Conservation (phyloP, 1,284 basidiomycete species). For the Ceratobasidium sp. region DNA sequence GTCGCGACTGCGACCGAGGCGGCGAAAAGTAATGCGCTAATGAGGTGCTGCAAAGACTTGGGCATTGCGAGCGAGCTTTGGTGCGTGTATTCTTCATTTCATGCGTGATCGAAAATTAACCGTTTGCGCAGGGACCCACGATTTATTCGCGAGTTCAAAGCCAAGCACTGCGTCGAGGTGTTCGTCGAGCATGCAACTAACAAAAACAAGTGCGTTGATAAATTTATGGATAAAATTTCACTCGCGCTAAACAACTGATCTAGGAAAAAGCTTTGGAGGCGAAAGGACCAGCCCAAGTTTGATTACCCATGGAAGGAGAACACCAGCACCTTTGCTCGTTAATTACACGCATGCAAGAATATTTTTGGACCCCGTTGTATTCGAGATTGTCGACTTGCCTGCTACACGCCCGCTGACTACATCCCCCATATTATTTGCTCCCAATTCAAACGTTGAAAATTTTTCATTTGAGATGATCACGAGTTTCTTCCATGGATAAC, state of each 20-base stretch:
- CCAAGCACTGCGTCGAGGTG: slow-evolving; percentile 82
- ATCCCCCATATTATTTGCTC: neutral
- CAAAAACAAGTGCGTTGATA: slow-evolving; percentile 84
- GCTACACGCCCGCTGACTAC: neutral
- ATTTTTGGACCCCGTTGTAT: no score
- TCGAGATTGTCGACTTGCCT: neutral
- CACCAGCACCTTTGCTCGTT: no score
- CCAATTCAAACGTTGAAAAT: slow-evolving; percentile 10
- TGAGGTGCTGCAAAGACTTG: slow-evolving; percentile 98
- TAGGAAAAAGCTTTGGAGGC: slow-evolving; percentile 90
- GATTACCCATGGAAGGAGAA: slow-evolving; percentile 86
- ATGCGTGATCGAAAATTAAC: neutral
- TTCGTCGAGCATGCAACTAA: slow-evolving; percentile 82
- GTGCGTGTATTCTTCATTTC: slow-evolving; percentile 53
- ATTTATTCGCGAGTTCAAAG: slow-evolving; percentile 93
- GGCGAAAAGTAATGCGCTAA: slow-evolving; percentile 95
- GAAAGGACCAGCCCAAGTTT: slow-evolving; percentile 86
- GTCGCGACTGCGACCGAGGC: slow-evolving; percentile 94
- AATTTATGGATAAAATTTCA: no score
- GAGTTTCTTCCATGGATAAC: neutral
- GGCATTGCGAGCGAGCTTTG: slow-evolving; percentile 97
- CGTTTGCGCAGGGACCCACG: slow-evolving; percentile 80
- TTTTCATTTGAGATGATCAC: neutral
- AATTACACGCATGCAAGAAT: no score
- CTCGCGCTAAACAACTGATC: no score